These are phyloP conservation scores for Nicotiana paniculata DNA, from an alignment of 257 asterid species.

Conservation along the genomic window DNA sequence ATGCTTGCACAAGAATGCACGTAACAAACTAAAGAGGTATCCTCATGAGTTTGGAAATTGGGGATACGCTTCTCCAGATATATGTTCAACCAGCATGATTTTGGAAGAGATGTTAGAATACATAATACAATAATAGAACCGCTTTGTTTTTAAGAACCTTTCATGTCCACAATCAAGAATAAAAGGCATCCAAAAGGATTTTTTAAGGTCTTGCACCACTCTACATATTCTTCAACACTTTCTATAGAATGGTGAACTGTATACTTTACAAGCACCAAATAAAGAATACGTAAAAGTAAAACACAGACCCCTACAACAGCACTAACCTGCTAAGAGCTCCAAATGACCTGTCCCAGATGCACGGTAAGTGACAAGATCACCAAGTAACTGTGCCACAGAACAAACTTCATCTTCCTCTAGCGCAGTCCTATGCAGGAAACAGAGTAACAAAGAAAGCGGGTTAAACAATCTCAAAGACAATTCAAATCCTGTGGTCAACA, in stretches of 20 bases:
- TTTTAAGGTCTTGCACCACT: neutral
- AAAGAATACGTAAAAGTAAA: neutral
- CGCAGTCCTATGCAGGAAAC: slow-evolving; percentile 10
- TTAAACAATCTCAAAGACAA: neutral
- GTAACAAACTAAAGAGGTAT: neutral
- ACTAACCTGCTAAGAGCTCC: slow-evolving; percentile 28
- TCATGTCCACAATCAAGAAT: neutral
- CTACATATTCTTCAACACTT: neutral
- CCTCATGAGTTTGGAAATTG: neutral
- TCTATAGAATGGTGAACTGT: neutral
- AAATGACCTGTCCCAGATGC: slow-evolving; percentile 28
- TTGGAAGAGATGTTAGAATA: neutral
- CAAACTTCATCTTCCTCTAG: slow-evolving; percentile 26
- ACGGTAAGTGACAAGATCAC: slow-evolving; percentile 29
- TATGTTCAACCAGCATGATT: slow-evolving; percentile 2
- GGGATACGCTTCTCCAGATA: neutral
- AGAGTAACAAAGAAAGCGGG: neutral
- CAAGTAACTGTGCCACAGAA: slow-evolving; percentile 27
- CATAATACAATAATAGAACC: neutral
- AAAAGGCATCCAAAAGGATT: neutral
- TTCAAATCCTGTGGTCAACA: neutral
- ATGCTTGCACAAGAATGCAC: neutral
- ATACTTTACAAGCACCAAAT: neutral
- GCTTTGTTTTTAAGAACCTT: neutral
- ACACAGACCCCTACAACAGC: neutral